These are phyloP conservation scores for Collybia sordida DNA, from an alignment of 768 basidiomycete genomes.

Conservation along the genomic window DNA sequence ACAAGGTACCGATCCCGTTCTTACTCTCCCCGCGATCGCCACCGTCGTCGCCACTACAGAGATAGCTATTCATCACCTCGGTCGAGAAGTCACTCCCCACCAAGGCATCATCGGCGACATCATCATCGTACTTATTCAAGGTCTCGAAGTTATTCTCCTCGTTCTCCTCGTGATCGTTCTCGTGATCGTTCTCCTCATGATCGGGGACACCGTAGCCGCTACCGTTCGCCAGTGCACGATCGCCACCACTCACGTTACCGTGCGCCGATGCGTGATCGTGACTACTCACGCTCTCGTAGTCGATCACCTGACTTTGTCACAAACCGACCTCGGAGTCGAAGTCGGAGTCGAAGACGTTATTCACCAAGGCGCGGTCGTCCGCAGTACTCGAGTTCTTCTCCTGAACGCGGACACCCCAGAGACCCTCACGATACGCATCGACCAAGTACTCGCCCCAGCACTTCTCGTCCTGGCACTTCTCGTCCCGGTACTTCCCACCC, in stretches of 20 bases:
- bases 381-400: no score
- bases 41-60: constrained; percentile 13
- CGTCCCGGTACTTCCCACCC: no score
- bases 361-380: neutral
- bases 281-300: neutral
- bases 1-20: constrained; percentile 11
- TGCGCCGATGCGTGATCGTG: no score
- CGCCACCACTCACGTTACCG: no score
- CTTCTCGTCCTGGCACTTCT: no score
- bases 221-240: neutral
- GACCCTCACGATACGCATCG: no score
- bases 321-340: constrained; percentile 2
- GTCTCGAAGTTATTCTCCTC: constrained; percentile 11
- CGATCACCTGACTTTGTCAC: neutral
- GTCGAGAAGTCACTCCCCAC: constrained; percentile 14
- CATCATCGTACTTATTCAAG: constrained; percentile 2
- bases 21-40: constrained; percentile 13
- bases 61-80: constrained; percentile 19
- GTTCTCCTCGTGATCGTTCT: constrained; percentile 1
- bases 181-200: no score
- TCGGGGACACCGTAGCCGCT: neutral
- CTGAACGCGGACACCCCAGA: no score
- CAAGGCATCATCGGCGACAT: constrained; percentile 9
- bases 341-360: neutral
- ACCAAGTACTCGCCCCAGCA: no score